Evolutionary conservation across 371 early-diverging fungal genomes (phyloP).

Genomic region (Thermomucor indicae-seudaticae): DNA sequence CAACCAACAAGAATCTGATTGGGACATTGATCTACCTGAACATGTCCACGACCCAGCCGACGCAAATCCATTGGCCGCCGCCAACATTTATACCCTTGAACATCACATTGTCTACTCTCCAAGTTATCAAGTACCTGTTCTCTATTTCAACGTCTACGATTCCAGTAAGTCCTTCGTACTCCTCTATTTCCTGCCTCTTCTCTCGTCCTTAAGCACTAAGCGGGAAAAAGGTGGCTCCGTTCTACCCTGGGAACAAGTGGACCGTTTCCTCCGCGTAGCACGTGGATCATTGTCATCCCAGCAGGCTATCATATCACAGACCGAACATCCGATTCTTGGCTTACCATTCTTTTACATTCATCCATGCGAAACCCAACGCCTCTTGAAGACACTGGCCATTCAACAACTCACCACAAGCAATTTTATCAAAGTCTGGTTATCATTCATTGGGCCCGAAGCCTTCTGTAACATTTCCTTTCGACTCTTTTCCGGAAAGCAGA

Average conservation of each 20-base stretch:
- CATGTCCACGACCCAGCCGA: not conserved
- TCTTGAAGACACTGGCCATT: conserved; percentile 45
- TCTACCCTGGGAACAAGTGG: too few relatives aligned
- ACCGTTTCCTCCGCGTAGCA: too few relatives aligned
- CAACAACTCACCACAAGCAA: conserved; percentile 2
- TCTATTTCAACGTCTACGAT: conserved; percentile 58
- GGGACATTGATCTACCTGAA: not conserved
- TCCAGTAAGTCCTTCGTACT: conserved; percentile 29
- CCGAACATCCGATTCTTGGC: conserved; percentile 63
- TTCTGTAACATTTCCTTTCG: conserved; percentile 9
- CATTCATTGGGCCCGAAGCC: conserved; percentile 26
- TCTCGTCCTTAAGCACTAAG: too few relatives aligned
- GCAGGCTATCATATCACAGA: conserved; percentile 32
- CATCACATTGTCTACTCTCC: conserved; percentile 70
- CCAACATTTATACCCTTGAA: conserved; percentile 28
- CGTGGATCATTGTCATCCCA: too few relatives aligned
- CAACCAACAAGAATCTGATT: too few relatives aligned
- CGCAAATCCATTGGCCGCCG: not conserved
- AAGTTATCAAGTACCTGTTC: conserved; percentile 66
- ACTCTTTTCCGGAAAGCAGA: not conserved
- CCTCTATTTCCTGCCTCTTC: too few relatives aligned
- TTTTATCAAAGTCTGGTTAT: conserved; percentile 36
- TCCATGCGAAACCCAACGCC: conserved; percentile 65
- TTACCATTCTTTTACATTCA: conserved; percentile 65
- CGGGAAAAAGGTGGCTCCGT: too few relatives aligned